Conservation (phyloP, 176 grass and related monocot species). For the Leersia perrieri region DNA sequence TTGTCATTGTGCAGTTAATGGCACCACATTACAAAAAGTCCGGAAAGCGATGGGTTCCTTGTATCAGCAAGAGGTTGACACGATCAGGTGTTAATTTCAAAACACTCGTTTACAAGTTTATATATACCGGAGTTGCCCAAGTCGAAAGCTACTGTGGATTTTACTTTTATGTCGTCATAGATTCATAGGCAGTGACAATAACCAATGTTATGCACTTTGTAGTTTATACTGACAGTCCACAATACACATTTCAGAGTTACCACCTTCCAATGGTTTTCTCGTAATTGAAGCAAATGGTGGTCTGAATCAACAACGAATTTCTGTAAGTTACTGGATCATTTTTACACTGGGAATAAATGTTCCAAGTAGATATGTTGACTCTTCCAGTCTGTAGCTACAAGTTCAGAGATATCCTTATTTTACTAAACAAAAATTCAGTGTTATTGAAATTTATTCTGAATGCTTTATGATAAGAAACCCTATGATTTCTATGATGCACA, state of each 20-base stretch:
- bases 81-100: slow-evolving; percentile 60
- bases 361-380: background rate
- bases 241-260: slow-evolving; percentile 55
- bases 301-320: slow-evolving; percentile 91
- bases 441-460: background rate
- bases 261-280: slow-evolving; percentile 84
- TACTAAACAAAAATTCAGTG: background rate
- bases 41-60: slow-evolving; percentile 66
- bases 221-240: slow-evolving; percentile 17
- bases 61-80: slow-evolving; percentile 42
- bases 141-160: background rate
- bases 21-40: slow-evolving; percentile 47
- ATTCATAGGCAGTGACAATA: slow-evolving; percentile 1
- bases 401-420: slow-evolving; percentile 5
- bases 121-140: background rate
- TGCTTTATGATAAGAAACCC: background rate
- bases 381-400: background rate
- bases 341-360: slow-evolving; percentile 6
- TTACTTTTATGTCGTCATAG: background rate
- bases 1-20: slow-evolving; percentile 53
- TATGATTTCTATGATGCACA: background rate
- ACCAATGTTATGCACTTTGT: slow-evolving; percentile 5
- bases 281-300: slow-evolving; percentile 96
- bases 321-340: slow-evolving; percentile 59
- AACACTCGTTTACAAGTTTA: slow-evolving; percentile 9